These are phyloP conservation scores for Hansenula sp. DNA, from an alignment of 1,139 yeast genomes.

Conservation along the genomic window DNA sequence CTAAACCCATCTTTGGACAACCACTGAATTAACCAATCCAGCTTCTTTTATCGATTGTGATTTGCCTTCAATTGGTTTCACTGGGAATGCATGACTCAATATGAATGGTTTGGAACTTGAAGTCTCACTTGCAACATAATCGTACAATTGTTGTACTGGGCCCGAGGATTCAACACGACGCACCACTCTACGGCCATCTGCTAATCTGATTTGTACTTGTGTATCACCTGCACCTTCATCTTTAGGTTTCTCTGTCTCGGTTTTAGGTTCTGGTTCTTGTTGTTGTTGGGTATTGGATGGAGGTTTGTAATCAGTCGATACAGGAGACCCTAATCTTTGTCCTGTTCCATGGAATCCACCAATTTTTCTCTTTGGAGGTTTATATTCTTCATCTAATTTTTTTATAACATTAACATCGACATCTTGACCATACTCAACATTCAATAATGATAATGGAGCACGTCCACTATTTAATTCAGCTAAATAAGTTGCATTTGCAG, in stretches of 20 bases:
- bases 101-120: slow-evolving; percentile 45
- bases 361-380: slow-evolving; percentile 60
- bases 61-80: slow-evolving; percentile 61
- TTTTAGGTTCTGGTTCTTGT: slow-evolving; percentile 12
- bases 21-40: slow-evolving; percentile 77
- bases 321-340: slow-evolving; percentile 86
- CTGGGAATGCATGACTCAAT: slow-evolving; percentile 82
- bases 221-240: slow-evolving; percentile 59
- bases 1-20: slow-evolving; percentile 73
- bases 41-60: slow-evolving; percentile 64
- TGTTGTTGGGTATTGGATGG: slow-evolving; percentile 19
- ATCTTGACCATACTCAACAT: slow-evolving; percentile 86
- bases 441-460: slow-evolving; percentile 83
- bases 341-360: slow-evolving; percentile 84
- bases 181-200: slow-evolving; percentile 70
- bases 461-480: slow-evolving; percentile 83
- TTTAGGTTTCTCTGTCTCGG: slow-evolving; percentile 21
- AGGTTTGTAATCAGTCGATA: slow-evolving; percentile 57
- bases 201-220: slow-evolving; percentile 76
- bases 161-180: slow-evolving; percentile 63
- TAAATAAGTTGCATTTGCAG: slow-evolving; percentile 70
- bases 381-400: slow-evolving; percentile 76
- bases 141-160: slow-evolving; percentile 64
- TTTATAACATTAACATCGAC: slow-evolving; percentile 91
- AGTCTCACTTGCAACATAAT: slow-evolving; percentile 51